Evolutionary conservation across 2,329 filamentous ascomycete species (phyloP).

Genomic region (Apiospora aurea): DNA sequence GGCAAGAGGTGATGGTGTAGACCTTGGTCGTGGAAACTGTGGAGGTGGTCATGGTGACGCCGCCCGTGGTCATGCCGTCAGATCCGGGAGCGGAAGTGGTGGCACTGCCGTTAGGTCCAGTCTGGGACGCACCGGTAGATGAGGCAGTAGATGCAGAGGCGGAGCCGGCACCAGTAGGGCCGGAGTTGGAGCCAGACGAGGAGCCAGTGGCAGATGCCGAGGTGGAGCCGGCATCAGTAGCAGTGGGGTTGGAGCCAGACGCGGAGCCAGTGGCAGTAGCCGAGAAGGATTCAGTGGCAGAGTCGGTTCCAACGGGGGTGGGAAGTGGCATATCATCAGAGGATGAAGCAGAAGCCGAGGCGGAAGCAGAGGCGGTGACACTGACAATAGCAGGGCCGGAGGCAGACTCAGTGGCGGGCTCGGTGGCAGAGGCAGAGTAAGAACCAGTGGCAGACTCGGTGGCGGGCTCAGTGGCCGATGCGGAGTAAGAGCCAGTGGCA

Average conservation of each 20-base stretch:
- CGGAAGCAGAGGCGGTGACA: background rate
- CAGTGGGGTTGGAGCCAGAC: background rate
- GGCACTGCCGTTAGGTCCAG: conserved; percentile 32
- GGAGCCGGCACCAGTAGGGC: conserved; percentile 31
- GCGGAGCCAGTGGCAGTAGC: background rate
- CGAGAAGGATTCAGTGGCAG: too few relatives aligned
- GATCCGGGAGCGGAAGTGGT: background rate
- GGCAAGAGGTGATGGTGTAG: conserved; percentile 39
- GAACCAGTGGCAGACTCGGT: background rate
- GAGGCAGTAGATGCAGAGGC: background rate
- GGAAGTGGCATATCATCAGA: background rate
- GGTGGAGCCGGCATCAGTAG: background rate
- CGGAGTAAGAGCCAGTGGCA: background rate
- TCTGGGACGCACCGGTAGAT: conserved; percentile 40
- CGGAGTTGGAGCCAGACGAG: conserved; percentile 33
- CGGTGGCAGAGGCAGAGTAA: background rate
- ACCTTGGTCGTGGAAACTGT: too few relatives aligned
- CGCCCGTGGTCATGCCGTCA: too few relatives aligned
- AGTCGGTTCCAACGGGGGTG: too few relatives aligned
- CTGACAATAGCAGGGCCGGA: background rate
- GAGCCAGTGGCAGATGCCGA: conserved; percentile 29
- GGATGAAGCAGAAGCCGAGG: background rate
- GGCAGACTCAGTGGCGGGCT: background rate
- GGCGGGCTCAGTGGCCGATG: background rate
- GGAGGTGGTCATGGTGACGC: too few relatives aligned